Percentiles rank a stretch among this genome's conserved stretches.
These are phyloP conservation scores for Tetratostichococcus sp. DNA, from an alignment of 139 green algal species.

Conservation along the genomic window DNA sequence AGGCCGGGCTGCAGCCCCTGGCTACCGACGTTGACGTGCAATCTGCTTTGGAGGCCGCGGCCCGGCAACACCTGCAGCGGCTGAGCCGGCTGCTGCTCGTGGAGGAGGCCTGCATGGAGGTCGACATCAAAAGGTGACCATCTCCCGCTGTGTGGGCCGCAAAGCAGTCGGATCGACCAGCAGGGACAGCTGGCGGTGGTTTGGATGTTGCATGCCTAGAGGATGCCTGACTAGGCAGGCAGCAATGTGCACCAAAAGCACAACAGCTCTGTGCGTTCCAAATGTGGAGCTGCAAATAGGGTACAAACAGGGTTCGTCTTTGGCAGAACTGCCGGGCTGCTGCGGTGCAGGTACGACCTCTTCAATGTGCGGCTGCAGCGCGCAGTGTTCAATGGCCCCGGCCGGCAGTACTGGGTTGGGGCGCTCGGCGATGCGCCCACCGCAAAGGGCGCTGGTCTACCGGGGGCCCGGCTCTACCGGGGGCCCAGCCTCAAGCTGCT, in stretches of 20 bases:
- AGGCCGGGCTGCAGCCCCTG: neutral
- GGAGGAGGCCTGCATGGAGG: constrained; percentile 35
- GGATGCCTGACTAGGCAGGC: no score
- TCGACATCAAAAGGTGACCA: constrained; percentile 21
- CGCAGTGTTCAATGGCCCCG: neutral
- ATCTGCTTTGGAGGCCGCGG: neutral
- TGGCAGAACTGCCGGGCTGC: no score
- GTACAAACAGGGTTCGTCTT: no score
- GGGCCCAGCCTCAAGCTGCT: constrained; percentile 2
- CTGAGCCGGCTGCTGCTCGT: constrained; percentile 26
- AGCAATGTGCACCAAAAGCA: no score
- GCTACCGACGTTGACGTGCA: neutral
- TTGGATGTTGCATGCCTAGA: no score
- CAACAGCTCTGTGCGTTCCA: no score
- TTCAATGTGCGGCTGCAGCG: constrained; percentile 19
- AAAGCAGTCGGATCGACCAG: no score
- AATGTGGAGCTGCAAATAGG: no score
- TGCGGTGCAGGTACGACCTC: constrained; percentile 22
- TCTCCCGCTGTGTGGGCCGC: neutral
- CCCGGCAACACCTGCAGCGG: neutral
- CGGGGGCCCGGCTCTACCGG: constrained; percentile 7
- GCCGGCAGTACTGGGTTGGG: neutral
- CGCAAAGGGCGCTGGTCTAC: no score
- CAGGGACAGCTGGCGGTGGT: no score
- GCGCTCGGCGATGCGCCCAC: neutral